Evolutionary conservation across 2,329 filamentous ascomycete genomes (phyloP).

Genomic region (Teratosphaeria destructans): DNA sequence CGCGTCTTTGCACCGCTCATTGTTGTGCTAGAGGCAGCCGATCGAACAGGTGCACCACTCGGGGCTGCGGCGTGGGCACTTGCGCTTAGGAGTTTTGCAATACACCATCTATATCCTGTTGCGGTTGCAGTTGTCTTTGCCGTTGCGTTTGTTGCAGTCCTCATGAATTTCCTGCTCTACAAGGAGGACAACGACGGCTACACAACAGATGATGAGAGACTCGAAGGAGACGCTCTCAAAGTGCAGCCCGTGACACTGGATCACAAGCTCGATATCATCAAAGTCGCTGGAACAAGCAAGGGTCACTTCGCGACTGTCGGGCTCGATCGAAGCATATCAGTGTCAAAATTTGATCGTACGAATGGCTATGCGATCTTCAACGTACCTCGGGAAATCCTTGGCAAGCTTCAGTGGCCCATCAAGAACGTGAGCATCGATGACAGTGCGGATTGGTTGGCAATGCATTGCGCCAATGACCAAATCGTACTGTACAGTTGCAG

Average conservation of each 20-base stretch:
- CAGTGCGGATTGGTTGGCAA: slow-evolving; percentile 53
- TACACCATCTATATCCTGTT: slow-evolving; percentile 61
- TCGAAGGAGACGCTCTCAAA: slow-evolving; percentile 43
- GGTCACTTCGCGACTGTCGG: slow-evolving; percentile 60
- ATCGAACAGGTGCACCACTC: slow-evolving; percentile 48
- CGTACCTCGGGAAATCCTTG: slow-evolving; percentile 12
- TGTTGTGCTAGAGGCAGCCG: slow-evolving; percentile 58
- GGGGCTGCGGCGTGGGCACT: slow-evolving; percentile 43
- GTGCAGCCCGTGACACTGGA: slow-evolving; percentile 52
- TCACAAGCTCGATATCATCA: slow-evolving; percentile 59
- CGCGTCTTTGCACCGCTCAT: slow-evolving; percentile 65
- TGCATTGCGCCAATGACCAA: slow-evolving; percentile 49
- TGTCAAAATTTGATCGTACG: slow-evolving; percentile 14
- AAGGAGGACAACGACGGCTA: slow-evolving; percentile 42
- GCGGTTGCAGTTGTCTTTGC: slow-evolving; percentile 52
- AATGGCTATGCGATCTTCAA: slow-evolving; percentile 10
- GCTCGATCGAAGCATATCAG: slow-evolving; percentile 54
- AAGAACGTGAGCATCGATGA: slow-evolving; percentile 55
- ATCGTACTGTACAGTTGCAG: slow-evolving; percentile 55
- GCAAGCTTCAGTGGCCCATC: slow-evolving; percentile 21
- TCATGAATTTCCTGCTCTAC: slow-evolving; percentile 67
- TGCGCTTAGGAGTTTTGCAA: slow-evolving; percentile 35
- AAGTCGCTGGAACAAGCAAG: slow-evolving; percentile 51
- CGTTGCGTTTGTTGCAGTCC: slow-evolving; percentile 53
- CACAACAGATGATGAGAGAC: slow-evolving; percentile 36